A percentile compares a stretch with the other conserved stretches of the same genome.
Evolutionary conservation across 2,329 filamentous ascomycete species (phyloP).

Genomic region (Penicillium nordicum): DNA sequence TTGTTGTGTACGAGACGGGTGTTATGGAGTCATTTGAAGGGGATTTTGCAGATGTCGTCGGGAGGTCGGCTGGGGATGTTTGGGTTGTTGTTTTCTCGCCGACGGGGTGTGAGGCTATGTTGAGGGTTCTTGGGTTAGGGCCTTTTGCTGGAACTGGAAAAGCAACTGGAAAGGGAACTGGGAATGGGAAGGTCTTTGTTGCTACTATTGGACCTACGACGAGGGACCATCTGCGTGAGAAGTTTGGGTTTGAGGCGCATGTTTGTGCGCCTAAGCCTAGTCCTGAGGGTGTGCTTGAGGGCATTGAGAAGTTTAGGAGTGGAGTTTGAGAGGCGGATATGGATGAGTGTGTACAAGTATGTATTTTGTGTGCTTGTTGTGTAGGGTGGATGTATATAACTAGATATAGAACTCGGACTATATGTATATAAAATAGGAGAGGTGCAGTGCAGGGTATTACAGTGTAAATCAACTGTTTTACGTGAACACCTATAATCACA

Average conservation of each 20-base stretch:
- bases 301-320: conserved; percentile 55
- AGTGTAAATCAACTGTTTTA: background rate
- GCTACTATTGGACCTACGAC: conserved; percentile 95
- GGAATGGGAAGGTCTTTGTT: conserved; percentile 51
- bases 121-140: conserved; percentile 51
- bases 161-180: background rate
- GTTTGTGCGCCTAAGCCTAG: conserved; percentile 76
- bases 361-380: background rate
- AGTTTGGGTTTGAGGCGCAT: conserved; percentile 46
- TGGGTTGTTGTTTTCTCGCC: conserved; percentile 56
- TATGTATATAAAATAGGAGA: background rate
- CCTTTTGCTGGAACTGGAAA: background rate
- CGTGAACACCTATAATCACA: conserved; percentile 5
- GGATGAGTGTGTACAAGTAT: too few species aligned
- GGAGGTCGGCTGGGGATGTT: conserved; percentile 18
- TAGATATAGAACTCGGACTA: background rate
- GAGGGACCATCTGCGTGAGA: conserved; percentile 61
- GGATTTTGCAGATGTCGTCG: conserved; percentile 59
- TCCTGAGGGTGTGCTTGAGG: conserved; percentile 71
- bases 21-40: conserved; percentile 74
- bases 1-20: conserved; percentile 81
- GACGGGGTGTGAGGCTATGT: conserved; percentile 60
- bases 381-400: background rate
- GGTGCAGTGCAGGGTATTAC: background rate
- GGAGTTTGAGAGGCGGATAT: background rate